Base-by-base conservation (phyloP, 1,284 basidiomycete genomes). In the Ganoderma resinaceum region DNA sequence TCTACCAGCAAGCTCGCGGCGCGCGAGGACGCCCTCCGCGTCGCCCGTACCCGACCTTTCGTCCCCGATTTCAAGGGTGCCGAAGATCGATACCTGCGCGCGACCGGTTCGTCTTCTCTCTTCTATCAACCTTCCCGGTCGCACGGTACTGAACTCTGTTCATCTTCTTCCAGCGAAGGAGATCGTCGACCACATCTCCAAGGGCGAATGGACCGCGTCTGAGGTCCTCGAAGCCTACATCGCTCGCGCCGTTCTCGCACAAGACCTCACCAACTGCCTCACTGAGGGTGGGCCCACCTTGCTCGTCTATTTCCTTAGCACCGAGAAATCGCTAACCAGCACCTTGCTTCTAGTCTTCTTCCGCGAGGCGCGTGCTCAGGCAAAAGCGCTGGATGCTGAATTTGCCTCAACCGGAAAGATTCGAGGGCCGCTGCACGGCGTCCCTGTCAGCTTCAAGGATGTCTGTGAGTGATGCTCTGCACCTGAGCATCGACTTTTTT, bases 401-500 rank as follows among this genome's bases (percentile, higher is more conserved):
- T 94, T 92, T 74, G 82, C 84, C 2, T 72, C 76, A 18, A 92
- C 90, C 0, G 87, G 87, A 58, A 81, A 81, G 69, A 75, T 94
- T 33, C 84, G 85, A 23, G 95, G 95, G 0, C 89, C 89, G 12
- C 83, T 96, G 43, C 93, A 94, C 77, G 95, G 95, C 35, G 88
- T 97, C 20, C 96, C 95, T 5, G 86, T 95, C 65, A 88, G 89
- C 78, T 80, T 92, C 76, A 93, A 97, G 78, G 89, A 96, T 77
- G 84, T 86, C 77, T 89, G 87, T 90, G 76, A 69, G 86, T 75
- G 26, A 26, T 43, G 53, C 20, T 7, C 23, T 23, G 37, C 59
- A 20, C 14, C 64, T 62, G 23, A 20, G 14, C 6, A 16, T 38
- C 38, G 38, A 37, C 29, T 59, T 23, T 49, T 35, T 23, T 38